Percentiles rank a stretch among this genome's conserved stretches.
Conservation (phyloP, 2,329 filamentous ascomycete genomes). For the Aspergillus pseudotamarii region DNA sequence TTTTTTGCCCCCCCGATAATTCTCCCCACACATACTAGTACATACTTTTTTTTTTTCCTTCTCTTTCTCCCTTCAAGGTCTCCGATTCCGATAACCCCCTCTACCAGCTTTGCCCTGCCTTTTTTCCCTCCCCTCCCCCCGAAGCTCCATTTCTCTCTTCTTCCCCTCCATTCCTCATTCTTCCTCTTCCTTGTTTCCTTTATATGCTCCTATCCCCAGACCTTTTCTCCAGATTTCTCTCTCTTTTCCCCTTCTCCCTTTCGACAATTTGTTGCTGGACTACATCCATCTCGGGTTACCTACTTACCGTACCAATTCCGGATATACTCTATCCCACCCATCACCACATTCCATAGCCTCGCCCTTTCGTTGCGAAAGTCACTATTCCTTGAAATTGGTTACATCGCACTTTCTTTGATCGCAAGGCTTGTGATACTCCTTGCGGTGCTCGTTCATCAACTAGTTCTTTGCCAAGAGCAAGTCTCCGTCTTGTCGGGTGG, state of each 20-base stretch:
- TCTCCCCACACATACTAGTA: slow-evolving; percentile 33
- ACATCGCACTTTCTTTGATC: slow-evolving; percentile 4
- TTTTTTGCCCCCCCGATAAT: slow-evolving; percentile 26
- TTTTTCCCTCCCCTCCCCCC: slow-evolving; percentile 27
- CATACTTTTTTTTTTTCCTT: slow-evolving; percentile 18
- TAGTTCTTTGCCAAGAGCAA: slow-evolving; percentile 15
- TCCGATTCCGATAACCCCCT: slow-evolving; percentile 31
- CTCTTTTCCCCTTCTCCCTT: slow-evolving; percentile 22
- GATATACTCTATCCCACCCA: slow-evolving; percentile 3
- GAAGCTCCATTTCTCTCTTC: slow-evolving; percentile 29
- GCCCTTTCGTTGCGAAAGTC: not conserved
- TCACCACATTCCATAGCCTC: slow-evolving; percentile 4
- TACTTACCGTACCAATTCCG: slow-evolving; percentile 9
- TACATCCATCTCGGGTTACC: slow-evolving; percentile 14
- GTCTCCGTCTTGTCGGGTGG: slow-evolving; percentile 26
- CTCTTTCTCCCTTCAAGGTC: slow-evolving; percentile 20
- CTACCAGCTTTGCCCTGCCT: slow-evolving; percentile 20
- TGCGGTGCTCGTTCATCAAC: slow-evolving; percentile 16
- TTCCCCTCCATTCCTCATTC: slow-evolving; percentile 26
- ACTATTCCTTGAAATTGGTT: slow-evolving; percentile 2
- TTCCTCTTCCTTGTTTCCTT: slow-evolving; percentile 27
- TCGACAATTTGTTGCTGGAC: slow-evolving; percentile 14
- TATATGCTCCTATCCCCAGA: slow-evolving; percentile 31
- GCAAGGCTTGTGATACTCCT: slow-evolving; percentile 19
- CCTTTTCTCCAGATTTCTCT: slow-evolving; percentile 31